These are phyloP conservation scores for Sisymbrium irio DNA, from an alignment of 345 rosid genomes.

Conservation along the genomic window DNA sequence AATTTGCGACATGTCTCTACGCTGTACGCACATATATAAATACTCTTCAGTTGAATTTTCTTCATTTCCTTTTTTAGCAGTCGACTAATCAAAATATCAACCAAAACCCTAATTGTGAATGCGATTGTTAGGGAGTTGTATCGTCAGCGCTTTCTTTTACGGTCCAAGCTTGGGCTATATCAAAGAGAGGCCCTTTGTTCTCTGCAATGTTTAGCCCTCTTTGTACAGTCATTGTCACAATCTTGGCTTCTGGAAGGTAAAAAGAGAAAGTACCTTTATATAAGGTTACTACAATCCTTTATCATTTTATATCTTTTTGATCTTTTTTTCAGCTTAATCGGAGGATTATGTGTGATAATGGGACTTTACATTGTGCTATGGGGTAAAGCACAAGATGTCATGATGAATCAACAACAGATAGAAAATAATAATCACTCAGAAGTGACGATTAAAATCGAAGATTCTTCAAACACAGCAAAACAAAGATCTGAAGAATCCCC, in stretches of 20 bases:
- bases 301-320: neutral
- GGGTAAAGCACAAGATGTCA: conserved; percentile 59
- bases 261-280: conserved; percentile 14
- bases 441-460: conserved; percentile 32
- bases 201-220: conserved; percentile 63
- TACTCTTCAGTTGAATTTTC: too few species aligned
- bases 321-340: conserved; percentile 45
- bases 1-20: conserved; percentile 41
- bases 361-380: conserved; percentile 56
- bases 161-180: conserved; percentile 58
- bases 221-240: conserved; percentile 49
- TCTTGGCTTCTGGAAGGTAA: conserved; percentile 64
- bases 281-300: neutral
- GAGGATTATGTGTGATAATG: conserved; percentile 46
- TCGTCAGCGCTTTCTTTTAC: conserved; percentile 51
- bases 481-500: conserved; percentile 46
- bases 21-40: conserved; percentile 44
- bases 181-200: conserved; percentile 60
- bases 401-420: conserved; percentile 26
- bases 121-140: conserved; percentile 36
- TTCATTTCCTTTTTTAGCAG: neutral
- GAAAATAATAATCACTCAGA: conserved; percentile 21
- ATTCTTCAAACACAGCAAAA: conserved; percentile 33
- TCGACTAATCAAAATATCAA: neutral
- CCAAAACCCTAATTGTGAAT: neutral